Base-by-base conservation (phyloP, 2,329 filamentous ascomycete genomes). In the Fusarium sp. region DNA sequence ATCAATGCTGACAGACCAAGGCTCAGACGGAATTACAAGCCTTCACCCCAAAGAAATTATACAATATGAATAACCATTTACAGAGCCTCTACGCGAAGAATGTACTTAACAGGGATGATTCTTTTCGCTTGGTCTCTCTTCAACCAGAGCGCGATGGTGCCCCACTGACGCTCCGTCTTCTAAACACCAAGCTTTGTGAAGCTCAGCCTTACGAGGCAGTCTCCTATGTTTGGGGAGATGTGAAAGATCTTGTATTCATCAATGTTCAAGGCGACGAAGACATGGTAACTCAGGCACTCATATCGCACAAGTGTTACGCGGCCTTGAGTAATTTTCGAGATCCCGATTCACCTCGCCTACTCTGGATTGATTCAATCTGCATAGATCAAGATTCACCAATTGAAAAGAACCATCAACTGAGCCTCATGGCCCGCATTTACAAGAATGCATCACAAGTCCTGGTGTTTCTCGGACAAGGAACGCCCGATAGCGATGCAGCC, bases 41-140 rank as follows among this genome's bases (percentile, higher is more conserved):
- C 3, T 33, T 18, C 2, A 18, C 0, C 3, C 20, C 0, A 13
- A 24, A 24, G 7, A 18, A 35, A 9, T 17, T 5, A 18, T 4
- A 20, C 7, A 35, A 3, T 2, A 51, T 36, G 48, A 13, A 36
- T 20, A 35, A 35, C 7, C 22, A 24, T 0, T 36, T 52, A 1
- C n/a, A 52, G 15, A 52, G 1, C n/a, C n/a, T 36, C 4, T 52
- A 52, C 6, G 17, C 31, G 8, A 36, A 26, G 12, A 36, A 52
- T 2, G 4, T 20, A 7, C 48, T 52, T 4, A 0, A 18, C 2
- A 20, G 20, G 12, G 31, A 52, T 35, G 48, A 52, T 52, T 52
- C 48, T 0, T 52, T 52, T 26, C 48, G 48, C 17, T 20, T 52
- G 31, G n/a, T 52, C 1, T 52, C 48, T 52, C 33, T 52, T 7